Base-by-base conservation (phyloP, 179 eudicot species). In the Beta macrorhiza region DNA sequence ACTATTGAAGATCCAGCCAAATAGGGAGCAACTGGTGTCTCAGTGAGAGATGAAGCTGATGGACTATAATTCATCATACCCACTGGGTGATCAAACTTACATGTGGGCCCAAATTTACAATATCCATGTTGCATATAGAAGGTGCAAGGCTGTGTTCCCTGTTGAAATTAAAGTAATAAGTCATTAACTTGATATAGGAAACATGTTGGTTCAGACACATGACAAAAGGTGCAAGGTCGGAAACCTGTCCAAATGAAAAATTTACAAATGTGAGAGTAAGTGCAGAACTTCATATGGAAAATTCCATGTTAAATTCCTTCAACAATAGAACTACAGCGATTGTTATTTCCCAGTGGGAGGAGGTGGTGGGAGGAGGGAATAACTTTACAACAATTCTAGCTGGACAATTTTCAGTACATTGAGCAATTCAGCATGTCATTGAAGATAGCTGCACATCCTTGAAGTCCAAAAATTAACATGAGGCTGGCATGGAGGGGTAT, bases 1-100 rank as follows among this genome's bases (percentile, higher is more conserved):
- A 87, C 72, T 16, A 84, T 49, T 45, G 91, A 76, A 61, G 93
- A 79, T 51, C 83, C 84, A 15, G 83, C 78, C 85, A 90, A 53
- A 85, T 87, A 91, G 75, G 95, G 92, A 77, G 91, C 85, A 79
- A 89, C 85, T 67, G 93, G 94, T 64, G 88, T 82, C 81, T 95
- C 94, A n/a, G 91, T 49, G 37, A 91, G 85, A 74, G 97, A 91
- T 10, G 98, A 93, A 84, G 90, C 87, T 58, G 97, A 89, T 55
- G 95, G 90, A 82, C 89, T 87, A 77, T 90, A 93, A 75, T 90
- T 89, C 83, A 89, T 83, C 78, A 88, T 37, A 69, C 84, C 85
- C 71, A 93, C 82, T 42, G 99, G 98, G 81, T 95, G 99, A 85
- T 95, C 97, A 79, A 92, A 95, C 83, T 92, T 95, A 85, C 99